Percentiles rank a stretch among this genome's conserved stretches.
Conservation (phyloP, 805 yeast species). For the Pichia sporocuriosa region DNA sequence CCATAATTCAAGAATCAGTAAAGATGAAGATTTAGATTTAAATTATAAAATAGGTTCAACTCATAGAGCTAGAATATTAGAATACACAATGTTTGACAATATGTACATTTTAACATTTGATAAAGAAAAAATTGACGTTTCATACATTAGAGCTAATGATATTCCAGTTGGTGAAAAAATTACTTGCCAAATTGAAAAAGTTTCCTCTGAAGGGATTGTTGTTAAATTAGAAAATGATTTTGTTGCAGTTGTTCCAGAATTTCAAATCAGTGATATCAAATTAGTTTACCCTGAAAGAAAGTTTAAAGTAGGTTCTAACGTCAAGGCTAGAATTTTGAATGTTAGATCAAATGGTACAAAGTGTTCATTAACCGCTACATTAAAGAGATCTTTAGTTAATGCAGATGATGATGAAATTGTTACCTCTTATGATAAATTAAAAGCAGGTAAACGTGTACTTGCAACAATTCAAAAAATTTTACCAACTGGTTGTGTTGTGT, state of each 20-base stretch:
- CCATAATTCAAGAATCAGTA: conserved; percentile 65
- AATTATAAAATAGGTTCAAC: conserved; percentile 56
- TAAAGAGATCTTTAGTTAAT: conserved; percentile 78
- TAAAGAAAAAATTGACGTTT: conserved; percentile 52
- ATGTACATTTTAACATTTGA: conserved; percentile 63
- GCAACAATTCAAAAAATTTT: conserved; percentile 71
- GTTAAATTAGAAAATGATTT: conserved; percentile 61
- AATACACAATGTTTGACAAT: conserved; percentile 62
- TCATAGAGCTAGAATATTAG: conserved; percentile 72
- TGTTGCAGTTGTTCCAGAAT: conserved; percentile 65
- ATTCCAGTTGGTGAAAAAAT: conserved; percentile 69
- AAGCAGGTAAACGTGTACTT: conserved; percentile 45
- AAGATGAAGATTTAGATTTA: conserved; percentile 36
- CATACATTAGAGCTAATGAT: conserved; percentile 63
- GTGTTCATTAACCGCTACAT: conserved; percentile 51
- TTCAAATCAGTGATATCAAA: conserved; percentile 78
- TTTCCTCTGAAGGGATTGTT: conserved; percentile 61
- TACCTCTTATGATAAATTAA: conserved; percentile 33
- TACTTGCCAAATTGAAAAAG: conserved; percentile 46
- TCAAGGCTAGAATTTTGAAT: conserved; percentile 64
- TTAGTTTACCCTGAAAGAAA: conserved; percentile 87
- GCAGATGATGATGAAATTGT: conserved; percentile 50
- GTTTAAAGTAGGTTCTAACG: conserved; percentile 77
- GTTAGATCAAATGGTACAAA: conserved; percentile 37
- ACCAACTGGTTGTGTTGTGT: conserved; percentile 73